phyloP scores from a whole-genome alignment of 1,284 basidiomycete species.

The Malassezia restricta region DNA sequence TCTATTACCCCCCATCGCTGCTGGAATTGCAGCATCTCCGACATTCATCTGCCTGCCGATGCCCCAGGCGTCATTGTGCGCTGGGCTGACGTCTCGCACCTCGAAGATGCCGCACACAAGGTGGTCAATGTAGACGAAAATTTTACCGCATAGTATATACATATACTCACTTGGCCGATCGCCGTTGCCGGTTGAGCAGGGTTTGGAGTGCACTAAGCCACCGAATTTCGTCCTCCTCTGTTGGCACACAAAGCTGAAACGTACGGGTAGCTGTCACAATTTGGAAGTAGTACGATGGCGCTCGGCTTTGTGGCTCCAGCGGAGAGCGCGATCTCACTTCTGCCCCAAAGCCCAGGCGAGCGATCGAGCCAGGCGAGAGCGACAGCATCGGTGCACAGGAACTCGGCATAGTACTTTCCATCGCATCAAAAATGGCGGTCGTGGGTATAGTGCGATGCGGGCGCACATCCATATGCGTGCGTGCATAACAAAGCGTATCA shows the following conservation, averaged over 20 bases:
- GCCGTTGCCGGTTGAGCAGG: slow-evolving; percentile 53
- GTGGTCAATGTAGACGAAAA: slow-evolving; percentile 13
- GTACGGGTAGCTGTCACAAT: slow-evolving; percentile 80
- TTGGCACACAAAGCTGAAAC: slow-evolving; percentile 78
- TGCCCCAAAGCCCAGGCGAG: background rate
- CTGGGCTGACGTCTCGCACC: slow-evolving; percentile 14
- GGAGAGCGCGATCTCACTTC: background rate
- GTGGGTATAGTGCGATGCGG: slow-evolving; percentile 75
- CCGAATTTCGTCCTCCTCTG: slow-evolving; percentile 94
- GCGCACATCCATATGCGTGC: slow-evolving; percentile 56
- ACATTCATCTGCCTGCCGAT: slow-evolving; percentile 14
- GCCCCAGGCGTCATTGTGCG: slow-evolving; percentile 1
- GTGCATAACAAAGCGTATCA: slow-evolving; percentile 44
- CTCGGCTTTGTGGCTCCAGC: background rate
- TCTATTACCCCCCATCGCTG: slow-evolving; percentile 21
- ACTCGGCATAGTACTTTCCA: slow-evolving; percentile 56
- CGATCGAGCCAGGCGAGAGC: background rate
- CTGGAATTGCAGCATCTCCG: slow-evolving; percentile 43
- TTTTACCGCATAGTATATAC: background rate
- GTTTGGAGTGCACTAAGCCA: slow-evolving; percentile 91
- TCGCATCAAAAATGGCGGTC: slow-evolving; percentile 73
- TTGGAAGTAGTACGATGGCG: slow-evolving; percentile 1
- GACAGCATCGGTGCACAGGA: background rate
- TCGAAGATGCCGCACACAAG: background rate
- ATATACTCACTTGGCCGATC: background rate